Percentiles rank a stretch among this genome's conserved stretches.
Conservation (phyloP, 345 rosid species). For the Geranium rotundifolium region DNA sequence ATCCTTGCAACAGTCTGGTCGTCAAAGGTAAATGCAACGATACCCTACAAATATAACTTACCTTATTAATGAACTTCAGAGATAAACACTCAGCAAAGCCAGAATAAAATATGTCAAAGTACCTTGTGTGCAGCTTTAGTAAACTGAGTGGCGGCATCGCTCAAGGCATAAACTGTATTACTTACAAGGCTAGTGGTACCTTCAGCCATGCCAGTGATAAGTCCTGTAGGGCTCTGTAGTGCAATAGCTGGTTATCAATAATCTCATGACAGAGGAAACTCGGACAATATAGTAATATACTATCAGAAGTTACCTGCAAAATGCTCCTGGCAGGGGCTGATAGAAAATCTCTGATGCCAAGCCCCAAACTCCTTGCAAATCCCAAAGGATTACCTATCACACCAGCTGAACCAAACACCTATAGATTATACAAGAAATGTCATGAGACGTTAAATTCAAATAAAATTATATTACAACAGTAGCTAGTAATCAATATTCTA, state of each 20-base stretch:
- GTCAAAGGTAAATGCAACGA: conserved; percentile 87
- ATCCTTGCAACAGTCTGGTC: conserved; percentile 75
- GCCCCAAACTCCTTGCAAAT: conserved; percentile 80
- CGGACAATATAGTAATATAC: background rate
- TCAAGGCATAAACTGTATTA: conserved; percentile 82
- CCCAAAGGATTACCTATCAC: conserved; percentile 97
- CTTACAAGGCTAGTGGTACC: conserved; percentile 89
- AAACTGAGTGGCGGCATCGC: conserved; percentile 94
- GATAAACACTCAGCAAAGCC: background rate
- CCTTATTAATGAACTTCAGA: conserved; percentile 7
- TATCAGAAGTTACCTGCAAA: conserved; percentile 43
- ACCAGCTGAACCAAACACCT: conserved; percentile 98
- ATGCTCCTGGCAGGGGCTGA: conserved; percentile 75
- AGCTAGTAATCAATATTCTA: too few species aligned
- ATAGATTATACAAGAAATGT: conserved; percentile 13
- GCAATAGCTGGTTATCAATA: conserved; percentile 6
- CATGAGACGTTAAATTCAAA: too few species aligned
- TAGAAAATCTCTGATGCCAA: conserved; percentile 80
- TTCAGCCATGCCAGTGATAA: conserved; percentile 81
- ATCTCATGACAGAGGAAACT: background rate
- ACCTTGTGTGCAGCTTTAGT: conserved; percentile 99
- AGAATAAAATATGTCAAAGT: conserved; percentile 8
- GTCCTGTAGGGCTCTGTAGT: conserved; percentile 75
- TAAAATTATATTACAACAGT: background rate
- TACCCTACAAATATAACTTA: conserved; percentile 44